phyloP scores from a whole-genome alignment of 805 yeast genomes.

The Nakazawaea wyomingensis region DNA sequence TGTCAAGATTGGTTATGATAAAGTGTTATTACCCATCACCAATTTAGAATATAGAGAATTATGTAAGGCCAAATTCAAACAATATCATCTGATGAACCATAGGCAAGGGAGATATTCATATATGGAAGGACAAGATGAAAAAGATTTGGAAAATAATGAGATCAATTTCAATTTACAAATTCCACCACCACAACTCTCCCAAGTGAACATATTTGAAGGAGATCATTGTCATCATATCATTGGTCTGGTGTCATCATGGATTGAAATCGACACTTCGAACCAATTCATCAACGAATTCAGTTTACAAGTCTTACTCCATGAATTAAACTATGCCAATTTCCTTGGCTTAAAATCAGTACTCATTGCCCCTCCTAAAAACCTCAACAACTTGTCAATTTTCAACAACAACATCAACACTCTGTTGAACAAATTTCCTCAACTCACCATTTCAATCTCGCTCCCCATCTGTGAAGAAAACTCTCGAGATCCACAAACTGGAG shows the following conservation, averaged over 20 bases:
- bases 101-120: no score
- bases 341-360: conserved; percentile 53
- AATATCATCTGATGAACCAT: conserved; percentile 12
- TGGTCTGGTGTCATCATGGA: conserved; percentile 63
- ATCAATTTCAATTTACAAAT: conserved; percentile 22
- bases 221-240: conserved; percentile 37
- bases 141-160: conserved; percentile 7
- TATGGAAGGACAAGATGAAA: neutral
- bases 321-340: conserved; percentile 52
- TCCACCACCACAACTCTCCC: conserved; percentile 35
- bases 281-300: conserved; percentile 45
- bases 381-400: conserved; percentile 48
- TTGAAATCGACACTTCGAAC: conserved; percentile 58
- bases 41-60: conserved; percentile 42
- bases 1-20: conserved; percentile 40
- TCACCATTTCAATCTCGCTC: conserved; percentile 40
- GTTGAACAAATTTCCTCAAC: conserved; percentile 24
- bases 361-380: conserved; percentile 59
- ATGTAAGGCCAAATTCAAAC: conserved; percentile 33
- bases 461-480: conserved; percentile 41
- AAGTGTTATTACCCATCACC: conserved; percentile 49
- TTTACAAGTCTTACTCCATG: conserved; percentile 51
- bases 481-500: conserved; percentile 19
- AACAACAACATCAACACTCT: conserved; percentile 30
- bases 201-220: conserved; percentile 39